Conservation (phyloP, 257 asterid species). For the Fraxinus pennsylvanica region DNA sequence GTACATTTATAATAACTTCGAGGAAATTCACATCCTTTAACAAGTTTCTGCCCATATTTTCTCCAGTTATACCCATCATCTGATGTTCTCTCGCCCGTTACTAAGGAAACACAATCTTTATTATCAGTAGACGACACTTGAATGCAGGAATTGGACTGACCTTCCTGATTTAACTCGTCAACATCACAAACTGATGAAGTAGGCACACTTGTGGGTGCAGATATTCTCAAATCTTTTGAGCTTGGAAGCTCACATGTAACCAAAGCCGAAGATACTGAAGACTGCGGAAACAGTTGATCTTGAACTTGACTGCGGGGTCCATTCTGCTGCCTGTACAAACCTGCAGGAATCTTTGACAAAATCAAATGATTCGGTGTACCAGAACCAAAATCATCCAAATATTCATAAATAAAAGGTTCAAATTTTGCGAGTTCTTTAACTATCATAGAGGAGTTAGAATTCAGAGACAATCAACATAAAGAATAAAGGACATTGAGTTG, state of each 20-base stretch:
- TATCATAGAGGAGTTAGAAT: not conserved
- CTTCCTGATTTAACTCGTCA: constrained; percentile 51
- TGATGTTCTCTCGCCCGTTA: constrained; percentile 71
- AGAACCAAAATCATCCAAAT: constrained; percentile 21
- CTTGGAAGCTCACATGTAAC: constrained; percentile 32
- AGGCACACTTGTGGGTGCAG: constrained; percentile 41
- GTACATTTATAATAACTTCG: constrained; percentile 97
- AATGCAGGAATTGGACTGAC: constrained; percentile 32
- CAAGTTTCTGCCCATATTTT: constrained; percentile 97
- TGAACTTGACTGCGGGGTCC: constrained; percentile 44
- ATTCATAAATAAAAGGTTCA: constrained; percentile 15
- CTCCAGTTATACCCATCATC: constrained; percentile 98
- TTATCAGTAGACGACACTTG: constrained; percentile 57
- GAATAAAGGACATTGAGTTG: not conserved
- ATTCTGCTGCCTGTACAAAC: constrained; percentile 48
- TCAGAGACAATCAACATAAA: not conserved
- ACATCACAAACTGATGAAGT: constrained; percentile 41
- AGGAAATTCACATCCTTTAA: constrained; percentile 96
- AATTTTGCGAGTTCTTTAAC: not conserved
- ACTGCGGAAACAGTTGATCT: constrained; percentile 50
- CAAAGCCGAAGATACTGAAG: constrained; percentile 43
- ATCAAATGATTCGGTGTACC: constrained; percentile 28
- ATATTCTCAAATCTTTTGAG: constrained; percentile 27
- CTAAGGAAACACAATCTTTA: constrained; percentile 50
- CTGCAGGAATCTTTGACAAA: constrained; percentile 50